A percentile compares a stretch with the other conserved stretches of the same genome.
phyloP scores from a whole-genome alignment of 2,329 filamentous ascomycete species.

The Cercospora sesami region DNA sequence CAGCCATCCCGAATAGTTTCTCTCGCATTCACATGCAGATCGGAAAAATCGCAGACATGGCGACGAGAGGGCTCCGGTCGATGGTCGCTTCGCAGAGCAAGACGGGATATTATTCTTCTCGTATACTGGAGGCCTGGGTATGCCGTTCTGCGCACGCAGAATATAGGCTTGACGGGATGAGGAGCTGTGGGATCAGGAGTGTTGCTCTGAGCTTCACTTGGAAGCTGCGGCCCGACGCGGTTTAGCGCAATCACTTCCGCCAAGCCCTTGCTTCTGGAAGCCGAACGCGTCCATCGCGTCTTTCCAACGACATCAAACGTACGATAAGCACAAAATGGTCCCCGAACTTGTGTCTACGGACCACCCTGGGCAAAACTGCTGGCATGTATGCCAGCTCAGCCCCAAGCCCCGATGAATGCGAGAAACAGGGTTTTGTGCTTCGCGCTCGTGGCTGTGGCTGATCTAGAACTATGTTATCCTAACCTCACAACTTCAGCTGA shows the following conservation, averaged over 20 bases:
- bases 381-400: background rate
- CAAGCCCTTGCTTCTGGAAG: background rate
- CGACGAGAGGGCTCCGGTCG: background rate
- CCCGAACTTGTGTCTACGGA: background rate
- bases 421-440: background rate
- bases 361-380: background rate
- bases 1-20: background rate
- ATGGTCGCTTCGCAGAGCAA: background rate
- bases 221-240: background rate
- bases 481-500: background rate
- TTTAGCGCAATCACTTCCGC: background rate
- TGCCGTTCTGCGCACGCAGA: background rate
- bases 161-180: background rate
- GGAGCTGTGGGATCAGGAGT: background rate
- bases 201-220: background rate
- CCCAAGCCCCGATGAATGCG: background rate
- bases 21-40: background rate
- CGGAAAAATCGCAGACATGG: background rate
- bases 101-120: background rate
- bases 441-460: background rate
- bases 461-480: background rate
- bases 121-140: background rate
- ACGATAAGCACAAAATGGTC: background rate
- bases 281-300: background rate
- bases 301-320: background rate